Evolutionary conservation across 345 rosid species (phyloP).

Genomic region (Boechera divaricarpa): DNA sequence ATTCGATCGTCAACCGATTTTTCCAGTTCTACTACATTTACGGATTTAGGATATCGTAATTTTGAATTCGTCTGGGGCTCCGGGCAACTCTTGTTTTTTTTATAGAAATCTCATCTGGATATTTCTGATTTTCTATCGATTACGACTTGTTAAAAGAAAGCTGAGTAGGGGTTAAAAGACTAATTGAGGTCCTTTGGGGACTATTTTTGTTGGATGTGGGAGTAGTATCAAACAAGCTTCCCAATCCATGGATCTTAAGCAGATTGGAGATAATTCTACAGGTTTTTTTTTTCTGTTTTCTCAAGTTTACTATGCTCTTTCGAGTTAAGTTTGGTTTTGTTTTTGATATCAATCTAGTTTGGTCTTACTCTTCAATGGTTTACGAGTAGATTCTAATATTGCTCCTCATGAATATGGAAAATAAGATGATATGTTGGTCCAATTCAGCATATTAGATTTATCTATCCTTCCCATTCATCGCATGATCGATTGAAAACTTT

Average conservation of each 20-base stretch:
- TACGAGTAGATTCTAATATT: too few relatives aligned
- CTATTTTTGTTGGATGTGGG: constrained; percentile 12
- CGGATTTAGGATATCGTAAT: background rate
- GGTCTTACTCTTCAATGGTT: too few relatives aligned
- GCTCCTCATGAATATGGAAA: too few relatives aligned
- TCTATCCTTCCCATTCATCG: too few relatives aligned
- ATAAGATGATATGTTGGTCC: too few relatives aligned
- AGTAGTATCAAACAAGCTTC: constrained; percentile 44
- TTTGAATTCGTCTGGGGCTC: background rate
- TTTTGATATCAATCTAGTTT: too few relatives aligned
- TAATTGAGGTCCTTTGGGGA: background rate
- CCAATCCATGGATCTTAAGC: constrained; percentile 49
- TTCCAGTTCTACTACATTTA: background rate
- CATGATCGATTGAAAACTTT: too few relatives aligned
- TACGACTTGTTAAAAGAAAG: background rate
- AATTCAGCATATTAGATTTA: too few relatives aligned
- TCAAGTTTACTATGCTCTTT: background rate
- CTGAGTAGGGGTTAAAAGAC: constrained; percentile 22
- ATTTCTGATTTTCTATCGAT: background rate
- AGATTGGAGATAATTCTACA: constrained; percentile 54
- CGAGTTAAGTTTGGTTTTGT: background rate
- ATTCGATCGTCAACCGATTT: too few relatives aligned
- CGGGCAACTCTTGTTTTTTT: too few relatives aligned
- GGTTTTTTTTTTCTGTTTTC: constrained; percentile 47
- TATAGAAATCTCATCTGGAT: too few relatives aligned